Conservation (phyloP, 306 rosid genomes). For the Hylodesmum podocarpum region DNA sequence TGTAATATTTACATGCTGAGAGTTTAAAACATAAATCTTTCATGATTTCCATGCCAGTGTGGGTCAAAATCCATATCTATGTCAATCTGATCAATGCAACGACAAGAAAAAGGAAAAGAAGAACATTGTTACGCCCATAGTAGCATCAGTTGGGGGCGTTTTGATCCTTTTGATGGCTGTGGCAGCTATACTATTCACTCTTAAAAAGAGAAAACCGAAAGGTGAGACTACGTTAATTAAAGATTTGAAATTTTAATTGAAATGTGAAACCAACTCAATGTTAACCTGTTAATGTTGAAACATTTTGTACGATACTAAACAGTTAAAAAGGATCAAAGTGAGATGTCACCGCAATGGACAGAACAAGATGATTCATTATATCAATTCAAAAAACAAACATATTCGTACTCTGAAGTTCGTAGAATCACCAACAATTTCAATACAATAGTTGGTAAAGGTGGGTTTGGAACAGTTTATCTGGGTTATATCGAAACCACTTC, state of each 20-base stretch:
- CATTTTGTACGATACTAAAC: not conserved
- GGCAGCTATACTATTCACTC: not conserved
- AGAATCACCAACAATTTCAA: too few species aligned
- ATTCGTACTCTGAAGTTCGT: too few species aligned
- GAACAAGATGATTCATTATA: not conserved
- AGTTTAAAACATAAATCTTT: too few species aligned
- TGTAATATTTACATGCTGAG: too few species aligned
- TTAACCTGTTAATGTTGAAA: not conserved
- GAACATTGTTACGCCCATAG: conserved; percentile 18
- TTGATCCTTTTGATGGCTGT: conserved; percentile 4
- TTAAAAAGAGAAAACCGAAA: conserved; percentile 21
- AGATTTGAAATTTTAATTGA: not conserved
- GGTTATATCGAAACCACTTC: conserved; percentile 35
- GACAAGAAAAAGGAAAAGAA: conserved; percentile 1
- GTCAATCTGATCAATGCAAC: conserved; percentile 20
- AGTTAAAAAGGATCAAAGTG: not conserved
- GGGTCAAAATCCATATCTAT: conserved; percentile 41
- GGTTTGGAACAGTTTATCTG: conserved; percentile 15
- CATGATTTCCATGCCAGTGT: conserved; percentile 32
- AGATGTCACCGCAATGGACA: not conserved
- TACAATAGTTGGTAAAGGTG: too few species aligned
- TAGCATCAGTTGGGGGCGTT: conserved; percentile 39
- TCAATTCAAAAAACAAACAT: too few species aligned
- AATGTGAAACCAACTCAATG: not conserved
- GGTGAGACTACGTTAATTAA: not conserved